These are phyloP conservation scores for Piromyces sp. DNA, from an alignment of 192 early-diverging fungal species.

Conservation along the genomic window DNA sequence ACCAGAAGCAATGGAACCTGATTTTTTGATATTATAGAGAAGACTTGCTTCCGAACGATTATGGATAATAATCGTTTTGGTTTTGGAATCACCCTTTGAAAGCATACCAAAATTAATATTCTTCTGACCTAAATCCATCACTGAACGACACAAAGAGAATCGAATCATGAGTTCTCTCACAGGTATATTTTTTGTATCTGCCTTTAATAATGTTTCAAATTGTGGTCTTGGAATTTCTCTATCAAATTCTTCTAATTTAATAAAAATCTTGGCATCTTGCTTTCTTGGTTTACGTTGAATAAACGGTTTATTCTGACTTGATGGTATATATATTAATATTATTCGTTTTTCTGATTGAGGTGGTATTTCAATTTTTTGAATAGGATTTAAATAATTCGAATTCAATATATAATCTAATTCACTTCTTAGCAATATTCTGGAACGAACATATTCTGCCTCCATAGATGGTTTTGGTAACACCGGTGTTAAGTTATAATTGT, in stretches of 20 bases:
- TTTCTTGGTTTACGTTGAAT: constrained; percentile 60
- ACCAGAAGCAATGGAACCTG: constrained; percentile 83
- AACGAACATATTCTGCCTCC: constrained; percentile 58
- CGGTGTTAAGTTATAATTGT: constrained; percentile 33
- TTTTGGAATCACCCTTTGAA: constrained; percentile 62
- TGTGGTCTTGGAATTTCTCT: constrained; percentile 59
- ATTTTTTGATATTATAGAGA: constrained; percentile 82
- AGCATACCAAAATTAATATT: constrained; percentile 92
- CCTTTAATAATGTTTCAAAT: constrained; percentile 50
- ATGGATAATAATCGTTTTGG: constrained; percentile 72
- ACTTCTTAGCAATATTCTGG: constrained; percentile 42
- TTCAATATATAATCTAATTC: constrained; percentile 56
- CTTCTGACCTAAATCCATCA: constrained; percentile 87
- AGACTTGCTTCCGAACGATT: constrained; percentile 79
- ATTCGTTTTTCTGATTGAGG: constrained; percentile 47
- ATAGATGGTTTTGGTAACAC: constrained; percentile 46
- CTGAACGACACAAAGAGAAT: constrained; percentile 59
- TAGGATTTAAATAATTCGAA: constrained; percentile 47
- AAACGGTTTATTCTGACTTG: constrained; percentile 26
- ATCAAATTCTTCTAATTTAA: constrained; percentile 75
- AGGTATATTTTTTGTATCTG: constrained; percentile 44
- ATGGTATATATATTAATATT: constrained; percentile 56
- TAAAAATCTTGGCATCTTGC: constrained; percentile 64
- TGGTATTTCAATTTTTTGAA: constrained; percentile 37
- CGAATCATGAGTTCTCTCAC: constrained; percentile 81